Base-by-base conservation (phyloP, 2,329 filamentous ascomycete species). In the Dothideomycetes sp. region DNA sequence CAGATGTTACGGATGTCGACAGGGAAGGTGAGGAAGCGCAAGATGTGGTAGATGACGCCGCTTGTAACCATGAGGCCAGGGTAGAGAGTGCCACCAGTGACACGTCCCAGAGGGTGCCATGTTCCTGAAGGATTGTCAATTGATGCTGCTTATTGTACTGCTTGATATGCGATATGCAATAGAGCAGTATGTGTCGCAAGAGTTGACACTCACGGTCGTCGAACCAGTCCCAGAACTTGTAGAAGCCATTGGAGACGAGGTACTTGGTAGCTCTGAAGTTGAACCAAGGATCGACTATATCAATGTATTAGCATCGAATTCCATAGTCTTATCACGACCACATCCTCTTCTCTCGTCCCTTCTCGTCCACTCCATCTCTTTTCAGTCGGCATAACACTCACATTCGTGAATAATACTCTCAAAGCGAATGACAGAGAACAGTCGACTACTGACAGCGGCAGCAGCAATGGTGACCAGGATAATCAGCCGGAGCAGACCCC, bases 361-460 rank as follows among this genome's bases (percentile, higher is more conserved):
- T n/a, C n/a, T n/a, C n/a, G n/a, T n/a, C n/a, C n/a, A n/a, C n/a
- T n/a, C n/a, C n/a, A n/a, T n/a, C n/a, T n/a, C n/a, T n/a, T n/a
- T n/a, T n/a, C n/a, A n/a, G n/a, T n/a, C n/a, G n/a, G n/a, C n/a
- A n/a, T n/a, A n/a, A n/a, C n/a, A n/a, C 87, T 65, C 62, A 95
- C 91, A 98, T 73, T 98, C 91, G 73, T 98, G 91, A 58, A 98
- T 98, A 58, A 98, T 98, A 68, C 86, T 94, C 69, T 98, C 91
- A 60, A 98, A 98, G 52, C 91, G 84, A 65, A 98, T 96, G 51
- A 98, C 91, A 56, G 87, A 95, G 74, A 98, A 98, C 52, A 98
- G 73, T 65, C 91, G 85, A 65, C 88, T 94, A 51, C 88, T 78
- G 58, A 96, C 77, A 51, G 89, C 87, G 47, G 91, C 88, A 43